Evolutionary conservation across 2,329 filamentous ascomycete species (phyloP).

Genomic region (Diaporthe longicolla): DNA sequence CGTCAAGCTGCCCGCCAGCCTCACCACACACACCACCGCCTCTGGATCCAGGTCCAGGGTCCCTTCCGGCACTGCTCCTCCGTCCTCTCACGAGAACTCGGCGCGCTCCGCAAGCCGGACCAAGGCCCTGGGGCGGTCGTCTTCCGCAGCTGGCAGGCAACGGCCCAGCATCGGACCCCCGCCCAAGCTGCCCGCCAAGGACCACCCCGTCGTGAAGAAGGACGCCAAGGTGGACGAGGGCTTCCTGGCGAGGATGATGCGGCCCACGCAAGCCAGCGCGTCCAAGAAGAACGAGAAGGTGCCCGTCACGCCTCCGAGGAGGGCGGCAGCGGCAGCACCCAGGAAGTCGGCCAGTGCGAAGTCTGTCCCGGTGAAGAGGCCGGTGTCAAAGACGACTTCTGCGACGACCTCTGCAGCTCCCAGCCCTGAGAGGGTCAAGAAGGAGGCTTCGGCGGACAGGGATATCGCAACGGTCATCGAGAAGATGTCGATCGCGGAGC

Average conservation of each 20-base stretch:
- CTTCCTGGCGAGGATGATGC: constrained; percentile 87
- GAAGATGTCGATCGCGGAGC: constrained; percentile 45
- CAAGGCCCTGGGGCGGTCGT: constrained; percentile 60
- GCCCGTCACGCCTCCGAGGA: constrained; percentile 64
- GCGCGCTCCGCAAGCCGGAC: constrained; percentile 62
- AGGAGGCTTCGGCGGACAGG: constrained; percentile 39
- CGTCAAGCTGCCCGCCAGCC: constrained; percentile 74
- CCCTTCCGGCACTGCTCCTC: constrained; percentile 48
- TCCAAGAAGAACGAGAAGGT: constrained; percentile 75
- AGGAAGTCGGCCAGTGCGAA: constrained; percentile 46
- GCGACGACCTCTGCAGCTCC: constrained; percentile 33
- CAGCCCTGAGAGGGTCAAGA: constrained; percentile 42
- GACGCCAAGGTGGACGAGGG: constrained; percentile 74
- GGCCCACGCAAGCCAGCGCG: constrained; percentile 73
- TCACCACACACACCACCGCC: constrained; percentile 78
- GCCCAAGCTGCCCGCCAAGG: constrained; percentile 69
- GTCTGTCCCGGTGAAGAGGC: constrained; percentile 42
- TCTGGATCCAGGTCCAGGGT: constrained; percentile 70
- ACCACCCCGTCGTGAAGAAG: constrained; percentile 62
- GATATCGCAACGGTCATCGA: constrained; percentile 45
- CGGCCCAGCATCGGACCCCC: constrained; percentile 71
- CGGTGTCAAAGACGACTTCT: constrained; percentile 45
- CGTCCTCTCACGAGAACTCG: constrained; percentile 49
- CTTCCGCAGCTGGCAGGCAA: constrained; percentile 59
- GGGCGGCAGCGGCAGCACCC: constrained; percentile 45